Base-by-base conservation (phyloP, 139 green algal genomes). In the Volvox africanus region DNA sequence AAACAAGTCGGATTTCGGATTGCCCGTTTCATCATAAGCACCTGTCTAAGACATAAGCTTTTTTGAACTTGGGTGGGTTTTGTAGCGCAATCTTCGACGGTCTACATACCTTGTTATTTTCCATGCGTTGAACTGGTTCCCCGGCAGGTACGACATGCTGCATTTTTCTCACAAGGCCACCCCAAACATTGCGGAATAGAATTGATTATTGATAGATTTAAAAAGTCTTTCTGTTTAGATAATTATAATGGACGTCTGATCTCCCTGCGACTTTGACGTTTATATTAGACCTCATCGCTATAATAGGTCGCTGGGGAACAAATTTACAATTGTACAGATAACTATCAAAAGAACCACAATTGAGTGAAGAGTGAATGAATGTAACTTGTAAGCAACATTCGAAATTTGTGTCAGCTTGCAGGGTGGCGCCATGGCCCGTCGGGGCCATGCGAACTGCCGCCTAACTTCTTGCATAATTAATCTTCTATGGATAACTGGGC, bases 381-480 rank as follows among this genome's bases (percentile, higher is more conserved):
- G 75, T 81, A 81, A 35, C 75, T 81, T 55, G 30, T 24, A 1
- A 69, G 65, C 24, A 24, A 18, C 30, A 30, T 81, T 81, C 75
- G 30, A 81, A 81, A 61, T 61, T 81, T 81, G 75, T 61, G 75
- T 81, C 28, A 79, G n/a, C 21, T 81, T n/a, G 24, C 32, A 28
- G 50, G 75, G 75, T 81, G 75, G 75, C 75, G 32, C 30, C 32
- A 81, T 81, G 75, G 75, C 30, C 75, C 75, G 28, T 20, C 32
- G 32, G 75, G 75, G 75, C 75, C 75, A 81, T 81, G 75, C 75
- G 75, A 55, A 24, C 32, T 55, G 75, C 75, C 75, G 75, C 75
- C n/a, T 22, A 61, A 28, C 32, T 55, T 30, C 30, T 26, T 81
- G 75, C 18, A 81, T 2, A 55, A 28, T 13, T 55, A 2, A 61